phyloP scores from a whole-genome alignment of 352 stramenopile genomes.

The Globisporangium canariense region DNA sequence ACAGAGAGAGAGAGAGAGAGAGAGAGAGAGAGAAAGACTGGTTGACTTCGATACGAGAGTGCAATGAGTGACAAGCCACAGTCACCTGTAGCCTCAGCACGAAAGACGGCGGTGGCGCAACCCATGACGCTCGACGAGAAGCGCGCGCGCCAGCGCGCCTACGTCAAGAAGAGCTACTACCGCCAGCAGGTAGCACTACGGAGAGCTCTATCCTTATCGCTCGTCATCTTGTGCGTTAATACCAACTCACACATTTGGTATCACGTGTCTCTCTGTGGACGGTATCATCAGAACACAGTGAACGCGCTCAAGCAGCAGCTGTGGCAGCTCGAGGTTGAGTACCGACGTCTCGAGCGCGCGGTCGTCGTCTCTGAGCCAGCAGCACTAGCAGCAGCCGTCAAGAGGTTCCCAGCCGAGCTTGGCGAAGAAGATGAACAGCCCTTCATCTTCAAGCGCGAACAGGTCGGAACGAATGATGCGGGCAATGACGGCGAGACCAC shows the following conservation, averaged over 20 bases:
- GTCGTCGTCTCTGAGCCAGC: not conserved
- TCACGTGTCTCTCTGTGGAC: not conserved
- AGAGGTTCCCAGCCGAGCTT: not conserved
- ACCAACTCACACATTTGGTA: too few relatives aligned
- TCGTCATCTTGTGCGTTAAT: not conserved
- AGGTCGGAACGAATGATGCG: not conserved
- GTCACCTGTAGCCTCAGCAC: not conserved
- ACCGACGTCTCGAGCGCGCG: not conserved
- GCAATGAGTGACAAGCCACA: not conserved
- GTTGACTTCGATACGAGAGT: too few relatives aligned
- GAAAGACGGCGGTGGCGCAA: not conserved
- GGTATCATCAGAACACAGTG: constrained; percentile 24
- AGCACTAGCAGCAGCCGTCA: not conserved
- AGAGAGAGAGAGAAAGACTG: too few relatives aligned
- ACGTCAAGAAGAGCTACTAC: constrained; percentile 51
- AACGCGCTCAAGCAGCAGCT: constrained; percentile 27
- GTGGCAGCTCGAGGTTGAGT: not conserved
- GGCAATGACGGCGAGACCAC: not conserved
- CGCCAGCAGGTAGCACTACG: constrained; percentile 25
- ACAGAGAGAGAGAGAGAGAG: too few relatives aligned
- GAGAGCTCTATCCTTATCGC: not conserved
- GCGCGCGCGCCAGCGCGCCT: constrained; percentile 44
- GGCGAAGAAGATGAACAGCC: not conserved
- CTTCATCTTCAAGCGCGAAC: not conserved
- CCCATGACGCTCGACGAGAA: constrained; percentile 32